These are phyloP conservation scores for Nematodospora anomalae DNA, from an alignment of 1,139 yeast genomes.

Conservation along the genomic window DNA sequence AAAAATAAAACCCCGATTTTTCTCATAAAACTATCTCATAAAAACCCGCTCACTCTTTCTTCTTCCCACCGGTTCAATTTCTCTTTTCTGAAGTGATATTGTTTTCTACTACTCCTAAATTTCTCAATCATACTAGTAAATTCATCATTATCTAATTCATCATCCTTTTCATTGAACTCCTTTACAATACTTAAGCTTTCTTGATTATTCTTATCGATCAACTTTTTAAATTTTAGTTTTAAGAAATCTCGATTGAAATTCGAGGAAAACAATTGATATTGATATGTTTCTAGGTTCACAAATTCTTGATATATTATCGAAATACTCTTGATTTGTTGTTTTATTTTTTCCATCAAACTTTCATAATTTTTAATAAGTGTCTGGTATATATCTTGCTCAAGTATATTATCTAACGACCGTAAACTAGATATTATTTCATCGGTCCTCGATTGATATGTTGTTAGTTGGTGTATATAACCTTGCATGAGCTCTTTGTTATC, in stretches of 20 bases:
- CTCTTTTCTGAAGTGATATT: conserved; percentile 57
- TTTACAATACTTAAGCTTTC: conserved; percentile 24
- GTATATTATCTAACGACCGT: conserved; percentile 23
- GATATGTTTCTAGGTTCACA: conserved; percentile 36
- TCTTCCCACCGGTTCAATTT: conserved; percentile 63
- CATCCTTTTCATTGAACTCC: conserved; percentile 3
- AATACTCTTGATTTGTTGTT: conserved; percentile 26
- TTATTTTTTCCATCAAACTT: conserved; percentile 24
- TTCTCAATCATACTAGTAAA: conserved; percentile 37
- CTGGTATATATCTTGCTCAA: conserved; percentile 13
- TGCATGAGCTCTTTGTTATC: conserved; percentile 28
- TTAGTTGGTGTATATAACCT: conserved; percentile 33
- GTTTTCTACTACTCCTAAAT: conserved; percentile 48
- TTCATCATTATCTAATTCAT: conserved; percentile 15
- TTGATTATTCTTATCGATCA: conserved; percentile 26
- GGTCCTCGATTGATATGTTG: conserved; percentile 22
- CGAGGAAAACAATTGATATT: conserved; percentile 41
- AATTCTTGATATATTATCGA: conserved; percentile 33
- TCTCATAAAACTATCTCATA: too few relatives aligned
- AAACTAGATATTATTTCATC: conserved; percentile 18
- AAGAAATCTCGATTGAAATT: conserved; percentile 37
- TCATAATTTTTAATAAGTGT: conserved; percentile 29
- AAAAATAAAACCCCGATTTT: too few relatives aligned
- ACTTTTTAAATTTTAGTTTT: conserved; percentile 27
- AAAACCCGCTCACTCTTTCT: conserved; percentile 60